A percentile compares a stretch with the other conserved stretches of the same genome.
Conservation (phyloP, 2,329 filamentous ascomycete genomes). For the Claviceps sp. region DNA sequence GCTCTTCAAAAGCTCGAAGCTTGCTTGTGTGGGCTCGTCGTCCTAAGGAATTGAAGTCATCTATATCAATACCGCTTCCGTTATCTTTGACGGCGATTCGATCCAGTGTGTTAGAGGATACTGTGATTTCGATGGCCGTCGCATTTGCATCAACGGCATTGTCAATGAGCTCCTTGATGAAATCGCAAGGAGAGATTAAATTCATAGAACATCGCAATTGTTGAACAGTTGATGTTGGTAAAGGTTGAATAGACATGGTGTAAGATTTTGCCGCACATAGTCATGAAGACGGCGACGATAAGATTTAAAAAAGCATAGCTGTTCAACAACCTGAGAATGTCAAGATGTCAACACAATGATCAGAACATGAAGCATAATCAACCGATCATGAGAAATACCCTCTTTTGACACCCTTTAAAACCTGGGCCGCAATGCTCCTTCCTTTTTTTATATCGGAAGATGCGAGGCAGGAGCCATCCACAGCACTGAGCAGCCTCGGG, state of each 20-base stretch:
- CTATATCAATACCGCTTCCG: slow-evolving; percentile 52
- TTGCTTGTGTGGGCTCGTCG: slow-evolving; percentile 63
- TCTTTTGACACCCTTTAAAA: background rate
- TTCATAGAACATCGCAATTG: slow-evolving; percentile 48
- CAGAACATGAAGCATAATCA: too few species aligned
- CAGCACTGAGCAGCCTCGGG: background rate
- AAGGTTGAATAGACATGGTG: slow-evolving; percentile 34
- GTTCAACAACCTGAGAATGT: too few species aligned
- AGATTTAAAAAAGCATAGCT: background rate
- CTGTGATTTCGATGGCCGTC: slow-evolving; percentile 48
- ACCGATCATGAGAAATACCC: too few species aligned
- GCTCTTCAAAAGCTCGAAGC: slow-evolving; percentile 48
- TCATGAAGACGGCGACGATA: background rate
- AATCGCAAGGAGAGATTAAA: slow-evolving; percentile 43
- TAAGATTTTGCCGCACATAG: background rate
- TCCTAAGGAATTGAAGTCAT: slow-evolving; percentile 51
- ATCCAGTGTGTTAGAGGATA: slow-evolving; percentile 54
- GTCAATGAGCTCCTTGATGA: slow-evolving; percentile 67
- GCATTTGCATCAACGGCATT: slow-evolving; percentile 64
- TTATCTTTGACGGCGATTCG: slow-evolving; percentile 60
- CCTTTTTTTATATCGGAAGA: background rate
- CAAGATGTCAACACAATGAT: too few species aligned
- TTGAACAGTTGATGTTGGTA: slow-evolving; percentile 35
- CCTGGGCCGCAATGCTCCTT: background rate
- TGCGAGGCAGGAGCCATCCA: slow-evolving; percentile 1